Percentiles rank a stretch among this genome's conserved stretches.
Conservation (phyloP, 1,139 yeast species). For the Lodderomyces metapsilosis region DNA sequence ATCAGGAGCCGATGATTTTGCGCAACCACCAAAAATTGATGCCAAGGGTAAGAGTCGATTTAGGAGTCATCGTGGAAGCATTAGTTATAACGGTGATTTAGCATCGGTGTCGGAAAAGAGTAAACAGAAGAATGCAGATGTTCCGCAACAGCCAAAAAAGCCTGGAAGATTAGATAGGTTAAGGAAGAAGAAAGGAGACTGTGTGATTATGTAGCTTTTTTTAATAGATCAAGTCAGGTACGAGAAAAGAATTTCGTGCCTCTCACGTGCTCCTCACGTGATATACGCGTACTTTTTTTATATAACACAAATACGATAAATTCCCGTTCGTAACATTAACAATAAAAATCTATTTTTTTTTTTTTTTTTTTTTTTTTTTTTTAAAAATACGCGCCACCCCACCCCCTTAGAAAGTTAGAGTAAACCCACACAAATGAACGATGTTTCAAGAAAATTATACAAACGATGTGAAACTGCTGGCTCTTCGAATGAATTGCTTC, state of each 20-base stretch:
- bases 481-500: too few species aligned
- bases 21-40: not conserved
- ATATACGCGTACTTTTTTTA: not conserved
- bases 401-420: constrained; percentile 1
- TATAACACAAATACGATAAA: not conserved
- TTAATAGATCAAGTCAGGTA: not conserved
- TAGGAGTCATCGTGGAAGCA: not conserved
- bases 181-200: constrained; percentile 28
- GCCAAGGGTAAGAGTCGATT: not conserved
- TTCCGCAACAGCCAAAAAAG: constrained; percentile 8
- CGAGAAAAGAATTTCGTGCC: too few species aligned
- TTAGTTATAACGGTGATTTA: not conserved
- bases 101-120: constrained; percentile 1
- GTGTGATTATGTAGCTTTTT: constrained; percentile 28
- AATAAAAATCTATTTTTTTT: too few species aligned
- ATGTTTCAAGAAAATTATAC: too few species aligned
- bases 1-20: too few species aligned
- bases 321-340: not conserved
- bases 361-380: too few species aligned
- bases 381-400: not conserved
- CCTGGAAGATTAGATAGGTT: constrained; percentile 10
- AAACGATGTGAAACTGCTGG: too few species aligned
- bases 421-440: too few species aligned
- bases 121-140: constrained; percentile 12
- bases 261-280: too few species aligned